Percentiles rank a stretch among this genome's conserved stretches.
phyloP scores from a whole-genome alignment of 805 yeast genomes.

The Saturnispora serradocipensis region DNA sequence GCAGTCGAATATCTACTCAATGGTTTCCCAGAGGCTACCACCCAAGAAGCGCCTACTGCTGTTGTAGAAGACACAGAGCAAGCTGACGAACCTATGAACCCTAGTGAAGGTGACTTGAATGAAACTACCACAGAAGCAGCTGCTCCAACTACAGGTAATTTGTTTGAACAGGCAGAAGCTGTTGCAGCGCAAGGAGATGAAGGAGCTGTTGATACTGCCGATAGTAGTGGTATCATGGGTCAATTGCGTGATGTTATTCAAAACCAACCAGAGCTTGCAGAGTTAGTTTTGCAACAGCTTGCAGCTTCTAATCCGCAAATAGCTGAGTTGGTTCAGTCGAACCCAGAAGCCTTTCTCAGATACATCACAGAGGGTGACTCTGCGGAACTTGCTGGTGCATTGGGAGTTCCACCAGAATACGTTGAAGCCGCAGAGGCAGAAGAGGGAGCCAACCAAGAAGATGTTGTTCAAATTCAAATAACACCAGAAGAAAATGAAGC shows the following conservation, averaged over 20 bases:
- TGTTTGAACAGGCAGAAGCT: constrained; percentile 45
- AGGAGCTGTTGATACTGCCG: constrained; percentile 24
- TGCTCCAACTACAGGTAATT: constrained; percentile 28
- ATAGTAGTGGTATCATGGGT: constrained; percentile 31
- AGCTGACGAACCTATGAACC: constrained; percentile 17
- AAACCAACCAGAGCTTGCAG: constrained; percentile 82
- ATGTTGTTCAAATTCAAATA: constrained; percentile 35
- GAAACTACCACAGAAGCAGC: constrained; percentile 28
- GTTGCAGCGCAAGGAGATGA: constrained; percentile 27
- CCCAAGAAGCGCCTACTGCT: constrained; percentile 10
- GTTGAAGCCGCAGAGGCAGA: constrained; percentile 29
- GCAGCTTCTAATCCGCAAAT: constrained; percentile 78
- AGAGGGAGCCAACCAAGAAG: constrained; percentile 22
- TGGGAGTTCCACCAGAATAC: constrained; percentile 33
- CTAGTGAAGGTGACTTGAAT: constrained; percentile 26
- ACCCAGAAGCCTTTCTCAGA: constrained; percentile 85
- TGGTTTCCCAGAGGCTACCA: constrained; percentile 43
- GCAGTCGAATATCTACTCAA: constrained; percentile 92
- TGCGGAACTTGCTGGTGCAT: constrained; percentile 38
- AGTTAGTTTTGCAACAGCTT: constrained; percentile 72
- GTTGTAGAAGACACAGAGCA: constrained; percentile 13
- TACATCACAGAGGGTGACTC: constrained; percentile 58
- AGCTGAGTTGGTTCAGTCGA: constrained; percentile 66
- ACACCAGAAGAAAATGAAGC: constrained; percentile 83
- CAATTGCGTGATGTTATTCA: constrained; percentile 70